Evolutionary conservation across 2,329 filamentous ascomycete species (phyloP).

Genomic region (Exserohilum rostratum): DNA sequence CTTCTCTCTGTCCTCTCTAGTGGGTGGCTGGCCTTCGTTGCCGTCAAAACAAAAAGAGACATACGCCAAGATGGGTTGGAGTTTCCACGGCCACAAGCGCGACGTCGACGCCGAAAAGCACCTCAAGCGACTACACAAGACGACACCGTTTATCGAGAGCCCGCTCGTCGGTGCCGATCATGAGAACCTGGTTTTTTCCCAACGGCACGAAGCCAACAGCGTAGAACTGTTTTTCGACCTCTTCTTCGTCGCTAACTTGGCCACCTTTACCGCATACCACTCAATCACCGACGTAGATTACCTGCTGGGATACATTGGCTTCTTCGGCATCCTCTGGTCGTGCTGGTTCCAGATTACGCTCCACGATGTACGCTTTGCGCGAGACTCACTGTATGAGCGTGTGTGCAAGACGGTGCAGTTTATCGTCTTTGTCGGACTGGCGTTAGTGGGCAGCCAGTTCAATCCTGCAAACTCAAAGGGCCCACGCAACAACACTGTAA

Average conservation of each 20-base stretch:
- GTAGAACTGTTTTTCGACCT: slow-evolving; percentile 47
- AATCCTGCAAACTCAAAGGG: slow-evolving; percentile 34
- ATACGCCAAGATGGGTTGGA: slow-evolving; percentile 41
- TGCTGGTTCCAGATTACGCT: slow-evolving; percentile 49
- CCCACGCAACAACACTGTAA: slow-evolving; percentile 37
- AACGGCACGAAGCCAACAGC: slow-evolving; percentile 49
- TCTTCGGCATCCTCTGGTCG: slow-evolving; percentile 49
- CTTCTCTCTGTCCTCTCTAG: too few relatives aligned
- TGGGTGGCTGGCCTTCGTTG: too few relatives aligned
- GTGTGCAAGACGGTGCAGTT: slow-evolving; percentile 47
- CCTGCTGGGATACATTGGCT: slow-evolving; percentile 46
- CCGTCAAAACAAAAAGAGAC: too few relatives aligned
- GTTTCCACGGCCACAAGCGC: slow-evolving; percentile 37
- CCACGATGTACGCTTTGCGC: slow-evolving; percentile 49
- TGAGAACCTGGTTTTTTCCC: slow-evolving; percentile 44
- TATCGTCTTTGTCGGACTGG: slow-evolving; percentile 46
- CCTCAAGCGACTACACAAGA: slow-evolving; percentile 43
- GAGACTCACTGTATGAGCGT: slow-evolving; percentile 48
- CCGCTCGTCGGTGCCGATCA: slow-evolving; percentile 46
- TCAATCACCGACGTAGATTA: slow-evolving; percentile 44
- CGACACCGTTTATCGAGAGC: slow-evolving; percentile 43
- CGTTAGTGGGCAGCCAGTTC: slow-evolving; percentile 45
- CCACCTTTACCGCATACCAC: slow-evolving; percentile 49
- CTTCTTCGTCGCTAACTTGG: slow-evolving; percentile 46
- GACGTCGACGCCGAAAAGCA: slow-evolving; percentile 45